Conservation (phyloP, 805 yeast species). For the Yarrowia yakushimensis region DNA sequence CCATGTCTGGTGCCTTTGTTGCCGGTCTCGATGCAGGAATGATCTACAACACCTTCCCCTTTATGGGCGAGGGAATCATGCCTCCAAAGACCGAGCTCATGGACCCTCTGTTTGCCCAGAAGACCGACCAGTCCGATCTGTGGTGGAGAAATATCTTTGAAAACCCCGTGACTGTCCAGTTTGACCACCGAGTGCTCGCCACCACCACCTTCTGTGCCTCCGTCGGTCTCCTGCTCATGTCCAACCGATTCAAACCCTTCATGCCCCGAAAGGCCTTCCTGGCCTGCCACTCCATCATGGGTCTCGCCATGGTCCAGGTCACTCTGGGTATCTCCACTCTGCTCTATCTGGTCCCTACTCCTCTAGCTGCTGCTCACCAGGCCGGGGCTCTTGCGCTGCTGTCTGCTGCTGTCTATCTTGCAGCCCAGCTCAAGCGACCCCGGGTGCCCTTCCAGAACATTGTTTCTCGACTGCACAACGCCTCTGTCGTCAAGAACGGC, state of each 20-base stretch:
- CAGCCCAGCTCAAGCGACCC: constrained; percentile 58
- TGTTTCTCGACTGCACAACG: constrained; percentile 22
- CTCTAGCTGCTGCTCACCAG: constrained; percentile 93
- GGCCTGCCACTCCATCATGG: constrained; percentile 68
- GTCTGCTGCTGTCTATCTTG: constrained; percentile 68
- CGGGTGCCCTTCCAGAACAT: constrained; percentile 36
- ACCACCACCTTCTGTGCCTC: constrained; percentile 71
- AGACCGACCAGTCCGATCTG: constrained; percentile 63
- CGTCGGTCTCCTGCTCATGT: constrained; percentile 66
- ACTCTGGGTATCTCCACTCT: constrained; percentile 83
- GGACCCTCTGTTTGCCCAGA: constrained; percentile 67
- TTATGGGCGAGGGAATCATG: constrained; percentile 74
- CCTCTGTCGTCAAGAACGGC: constrained; percentile 10
- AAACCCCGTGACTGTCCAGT: constrained; percentile 93
- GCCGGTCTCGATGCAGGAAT: constrained; percentile 98
- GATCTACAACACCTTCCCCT: constrained; percentile 93
- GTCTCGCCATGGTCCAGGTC: constrained; percentile 78
- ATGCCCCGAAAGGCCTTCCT: constrained; percentile 57
- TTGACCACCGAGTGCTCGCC: constrained; percentile 84
- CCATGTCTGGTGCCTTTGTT: constrained; percentile 96
- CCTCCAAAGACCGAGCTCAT: constrained; percentile 79
- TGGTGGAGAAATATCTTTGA: constrained; percentile 92
- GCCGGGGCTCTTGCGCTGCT: constrained; percentile 91
- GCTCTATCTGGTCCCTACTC: constrained; percentile 83
- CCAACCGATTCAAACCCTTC: constrained; percentile 50